Conservation (phyloP, 805 yeast species). For the Maudiozyma saulgeensis region DNA sequence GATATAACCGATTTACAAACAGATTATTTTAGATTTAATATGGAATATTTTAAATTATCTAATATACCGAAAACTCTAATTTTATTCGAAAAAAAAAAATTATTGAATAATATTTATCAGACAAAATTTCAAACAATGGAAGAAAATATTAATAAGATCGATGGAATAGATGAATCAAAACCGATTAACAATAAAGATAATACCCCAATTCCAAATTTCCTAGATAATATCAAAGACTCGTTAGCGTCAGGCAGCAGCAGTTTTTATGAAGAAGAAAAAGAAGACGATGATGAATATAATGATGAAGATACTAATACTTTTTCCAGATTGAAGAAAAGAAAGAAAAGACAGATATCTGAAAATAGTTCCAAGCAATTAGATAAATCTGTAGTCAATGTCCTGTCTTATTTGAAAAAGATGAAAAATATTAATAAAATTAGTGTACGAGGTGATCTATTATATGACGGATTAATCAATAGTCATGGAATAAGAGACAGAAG, state of each 20-base stretch:
- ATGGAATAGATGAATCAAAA: neutral
- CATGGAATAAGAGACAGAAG: slow-evolving; percentile 27
- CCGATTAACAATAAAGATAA: too few relatives aligned
- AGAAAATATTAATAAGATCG: slow-evolving; percentile 1
- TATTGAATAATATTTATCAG: slow-evolving; percentile 7
- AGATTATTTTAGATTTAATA: slow-evolving; percentile 10
- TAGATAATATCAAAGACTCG: neutral
- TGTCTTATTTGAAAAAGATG: slow-evolving; percentile 13
- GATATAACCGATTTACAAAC: slow-evolving; percentile 5
- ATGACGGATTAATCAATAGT: slow-evolving; percentile 19
- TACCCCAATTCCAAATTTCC: neutral
- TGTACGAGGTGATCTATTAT: slow-evolving; percentile 15
- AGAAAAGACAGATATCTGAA: neutral
- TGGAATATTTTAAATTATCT: slow-evolving; percentile 9
- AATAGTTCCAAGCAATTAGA: neutral
- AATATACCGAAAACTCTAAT: slow-evolving; percentile 5
- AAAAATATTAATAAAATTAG: slow-evolving; percentile 12
- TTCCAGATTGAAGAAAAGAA: neutral
- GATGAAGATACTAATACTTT: neutral
- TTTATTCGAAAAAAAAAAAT: slow-evolving; percentile 7
- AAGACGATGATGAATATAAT: neutral
- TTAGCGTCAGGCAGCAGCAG: neutral
- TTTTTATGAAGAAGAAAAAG: too few relatives aligned
- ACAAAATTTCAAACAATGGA: slow-evolving; percentile 10
- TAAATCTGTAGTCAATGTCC: neutral